phyloP scores from a whole-genome alignment of 2,329 filamentous ascomycete species.

The Apiospora arundinis region DNA sequence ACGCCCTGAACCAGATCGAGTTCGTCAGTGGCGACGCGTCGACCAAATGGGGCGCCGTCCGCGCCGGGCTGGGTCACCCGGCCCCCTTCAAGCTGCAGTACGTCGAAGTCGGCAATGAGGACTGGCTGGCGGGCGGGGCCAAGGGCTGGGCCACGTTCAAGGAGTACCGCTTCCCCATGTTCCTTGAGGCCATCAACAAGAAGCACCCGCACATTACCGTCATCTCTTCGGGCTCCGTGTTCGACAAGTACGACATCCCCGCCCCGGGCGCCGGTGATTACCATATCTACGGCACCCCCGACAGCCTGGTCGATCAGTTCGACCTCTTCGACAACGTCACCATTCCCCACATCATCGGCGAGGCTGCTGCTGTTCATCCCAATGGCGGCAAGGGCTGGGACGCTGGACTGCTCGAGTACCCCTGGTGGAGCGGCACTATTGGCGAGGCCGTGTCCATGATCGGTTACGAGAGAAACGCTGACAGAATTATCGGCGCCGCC shows the following conservation, averaged over 20 bases:
- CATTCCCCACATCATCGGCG: constrained; percentile 44
- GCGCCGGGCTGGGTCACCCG: constrained; percentile 65
- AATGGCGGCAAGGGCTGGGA: constrained; percentile 58
- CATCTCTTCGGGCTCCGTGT: constrained; percentile 55
- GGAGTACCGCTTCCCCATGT: constrained; percentile 63
- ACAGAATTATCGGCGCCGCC: constrained; percentile 60
- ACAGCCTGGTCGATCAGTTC: constrained; percentile 57
- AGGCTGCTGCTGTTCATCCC: constrained; percentile 58
- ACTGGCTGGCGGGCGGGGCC: constrained; percentile 61
- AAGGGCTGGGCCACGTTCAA: constrained; percentile 54
- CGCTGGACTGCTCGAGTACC: constrained; percentile 53
- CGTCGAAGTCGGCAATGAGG: constrained; percentile 74
- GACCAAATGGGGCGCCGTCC: constrained; percentile 62
- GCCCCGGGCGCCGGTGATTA: constrained; percentile 53
- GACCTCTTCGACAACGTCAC: constrained; percentile 57
- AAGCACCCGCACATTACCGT: constrained; percentile 64
- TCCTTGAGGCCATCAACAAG: constrained; percentile 63
- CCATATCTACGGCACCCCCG: constrained; percentile 58
- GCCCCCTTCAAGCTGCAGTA: constrained; percentile 66
- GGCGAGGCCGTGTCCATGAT: constrained; percentile 70
- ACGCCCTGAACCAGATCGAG: constrained; percentile 68
- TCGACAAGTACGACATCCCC: constrained; percentile 51
- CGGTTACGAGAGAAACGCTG: constrained; percentile 69
- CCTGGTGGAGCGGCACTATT: constrained; percentile 66
- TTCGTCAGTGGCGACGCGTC: constrained; percentile 61